Percentiles rank a stretch among this genome's conserved stretches.
Evolutionary conservation across 1,284 basidiomycete species (phyloP).

Genomic region (Ustilago tritici): DNA sequence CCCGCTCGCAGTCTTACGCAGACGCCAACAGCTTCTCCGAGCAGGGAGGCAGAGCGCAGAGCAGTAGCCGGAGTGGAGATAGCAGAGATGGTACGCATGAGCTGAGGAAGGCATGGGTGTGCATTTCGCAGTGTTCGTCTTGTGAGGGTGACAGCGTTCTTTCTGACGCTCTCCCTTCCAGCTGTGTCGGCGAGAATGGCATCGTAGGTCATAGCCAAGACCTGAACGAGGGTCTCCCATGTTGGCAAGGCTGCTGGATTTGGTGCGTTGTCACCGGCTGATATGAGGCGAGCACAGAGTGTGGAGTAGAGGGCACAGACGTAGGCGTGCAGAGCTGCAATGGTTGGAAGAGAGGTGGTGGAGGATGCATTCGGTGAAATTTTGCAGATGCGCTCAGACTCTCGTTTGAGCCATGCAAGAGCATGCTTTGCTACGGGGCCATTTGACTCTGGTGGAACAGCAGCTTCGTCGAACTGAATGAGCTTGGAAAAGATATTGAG

Average conservation of each 20-base stretch:
- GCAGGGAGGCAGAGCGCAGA: slow-evolving; percentile 38
- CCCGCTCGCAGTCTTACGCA: slow-evolving; percentile 54
- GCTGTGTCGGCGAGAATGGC: slow-evolving; percentile 31
- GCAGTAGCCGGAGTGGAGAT: slow-evolving; percentile 38
- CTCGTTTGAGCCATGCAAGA: slow-evolving; percentile 78
- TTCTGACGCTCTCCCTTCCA: slow-evolving; percentile 27
- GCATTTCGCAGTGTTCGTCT: slow-evolving; percentile 49
- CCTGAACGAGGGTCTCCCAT: slow-evolving; percentile 44
- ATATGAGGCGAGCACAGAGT: slow-evolving; percentile 71
- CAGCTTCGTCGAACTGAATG: slow-evolving; percentile 74
- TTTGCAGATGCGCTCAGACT: slow-evolving; percentile 72
- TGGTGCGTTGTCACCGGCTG: background rate
- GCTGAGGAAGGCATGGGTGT: slow-evolving; percentile 40
- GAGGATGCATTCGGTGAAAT: slow-evolving; percentile 26
- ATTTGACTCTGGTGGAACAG: slow-evolving; percentile 64
- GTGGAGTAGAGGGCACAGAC: slow-evolving; percentile 75
- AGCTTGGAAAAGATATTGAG: slow-evolving; percentile 77
- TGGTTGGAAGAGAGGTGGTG: slow-evolving; percentile 70
- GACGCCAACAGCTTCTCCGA: slow-evolving; percentile 58
- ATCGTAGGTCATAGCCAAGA: slow-evolving; percentile 55
- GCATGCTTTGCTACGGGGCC: slow-evolving; percentile 77
- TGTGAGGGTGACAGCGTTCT: slow-evolving; percentile 41
- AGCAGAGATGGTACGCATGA: slow-evolving; percentile 46
- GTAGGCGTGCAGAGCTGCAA: slow-evolving; percentile 82
- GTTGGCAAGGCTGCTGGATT: slow-evolving; percentile 20